These are phyloP conservation scores for Botryotinia calthae DNA, from an alignment of 2,329 filamentous ascomycete species.

Conservation along the genomic window DNA sequence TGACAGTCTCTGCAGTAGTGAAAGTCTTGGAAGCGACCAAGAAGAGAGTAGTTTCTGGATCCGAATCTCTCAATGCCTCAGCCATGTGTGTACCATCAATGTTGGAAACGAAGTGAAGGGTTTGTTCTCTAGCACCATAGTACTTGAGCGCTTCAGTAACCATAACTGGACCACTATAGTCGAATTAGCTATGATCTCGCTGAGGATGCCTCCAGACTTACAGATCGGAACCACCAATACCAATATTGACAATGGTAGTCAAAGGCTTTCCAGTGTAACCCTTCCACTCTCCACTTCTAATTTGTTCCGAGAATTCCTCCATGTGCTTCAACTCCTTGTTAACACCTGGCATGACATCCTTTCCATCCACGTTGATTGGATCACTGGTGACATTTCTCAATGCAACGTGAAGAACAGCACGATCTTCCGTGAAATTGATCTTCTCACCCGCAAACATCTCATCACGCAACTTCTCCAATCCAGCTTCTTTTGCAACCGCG, in stretches of 20 bases:
- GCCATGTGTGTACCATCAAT: slow-evolving; percentile 98
- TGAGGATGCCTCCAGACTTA: slow-evolving; percentile 51
- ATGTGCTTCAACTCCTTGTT: slow-evolving; percentile 92
- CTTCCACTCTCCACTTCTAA: slow-evolving; percentile 94
- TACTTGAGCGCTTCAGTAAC: slow-evolving; percentile 96
- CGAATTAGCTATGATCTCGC: slow-evolving; percentile 29
- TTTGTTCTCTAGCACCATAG: slow-evolving; percentile 83
- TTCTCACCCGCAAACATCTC: slow-evolving; percentile 96
- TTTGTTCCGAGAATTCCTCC: slow-evolving; percentile 95
- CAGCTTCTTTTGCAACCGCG: slow-evolving; percentile 87
- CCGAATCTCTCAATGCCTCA: slow-evolving; percentile 81
- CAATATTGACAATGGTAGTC: slow-evolving; percentile 93
- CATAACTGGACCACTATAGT: slow-evolving; percentile 86
- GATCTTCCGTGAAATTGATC: slow-evolving; percentile 98
- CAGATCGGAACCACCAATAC: slow-evolving; percentile 98
- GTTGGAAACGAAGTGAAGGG: slow-evolving; percentile 97
- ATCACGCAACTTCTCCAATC: slow-evolving; percentile 90
- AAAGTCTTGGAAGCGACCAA: slow-evolving; percentile 98
- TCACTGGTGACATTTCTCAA: slow-evolving; percentile 86
- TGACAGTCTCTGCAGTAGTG: slow-evolving; percentile 94
- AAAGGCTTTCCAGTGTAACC: slow-evolving; percentile 97
- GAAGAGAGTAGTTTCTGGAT: slow-evolving; percentile 99
- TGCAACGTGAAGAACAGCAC: slow-evolving; percentile 93
- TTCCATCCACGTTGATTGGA: slow-evolving; percentile 79
- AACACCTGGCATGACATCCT: slow-evolving; percentile 92